phyloP scores from a whole-genome alignment of 331 rosid species.

The Telfairia occidentalis region DNA sequence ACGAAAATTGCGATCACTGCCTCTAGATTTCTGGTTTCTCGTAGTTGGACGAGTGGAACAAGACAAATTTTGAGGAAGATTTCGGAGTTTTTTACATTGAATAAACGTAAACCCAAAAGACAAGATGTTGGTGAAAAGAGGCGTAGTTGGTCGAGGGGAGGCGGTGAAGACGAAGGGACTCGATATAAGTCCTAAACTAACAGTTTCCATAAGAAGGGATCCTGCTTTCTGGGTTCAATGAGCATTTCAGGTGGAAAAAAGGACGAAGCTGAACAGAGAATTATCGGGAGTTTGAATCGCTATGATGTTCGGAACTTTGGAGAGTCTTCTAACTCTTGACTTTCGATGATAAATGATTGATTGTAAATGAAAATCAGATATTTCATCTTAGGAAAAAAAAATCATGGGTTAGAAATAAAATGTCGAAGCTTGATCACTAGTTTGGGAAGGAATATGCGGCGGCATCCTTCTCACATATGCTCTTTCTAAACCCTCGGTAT shows the following conservation, averaged over 20 bases:
- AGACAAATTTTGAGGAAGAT: conserved; percentile 5
- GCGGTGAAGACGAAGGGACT: conserved; percentile 13
- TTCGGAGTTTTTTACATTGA: not conserved
- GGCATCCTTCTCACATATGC: not conserved
- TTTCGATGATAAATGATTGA: too few species aligned
- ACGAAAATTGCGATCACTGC: not conserved
- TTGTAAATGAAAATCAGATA: too few species aligned
- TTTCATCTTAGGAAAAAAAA: too few species aligned
- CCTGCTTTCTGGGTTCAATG: conserved; percentile 16
- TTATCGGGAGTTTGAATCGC: not conserved
- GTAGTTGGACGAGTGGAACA: conserved; percentile 9
- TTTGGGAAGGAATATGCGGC: not conserved
- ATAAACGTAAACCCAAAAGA: conserved; percentile 12
- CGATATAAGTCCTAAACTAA: conserved; percentile 18
- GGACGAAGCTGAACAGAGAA: not conserved
- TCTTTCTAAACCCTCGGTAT: not conserved
- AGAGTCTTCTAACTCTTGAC: not conserved
- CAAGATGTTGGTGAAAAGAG: conserved; percentile 5
- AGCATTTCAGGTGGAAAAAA: conserved; percentile 30
- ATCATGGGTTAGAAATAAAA: too few species aligned
- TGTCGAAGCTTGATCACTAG: too few species aligned
- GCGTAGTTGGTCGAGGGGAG: conserved; percentile 1
- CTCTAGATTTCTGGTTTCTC: conserved; percentile 6
- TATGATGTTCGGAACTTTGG: not conserved
- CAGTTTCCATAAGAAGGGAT: conserved; percentile 35